Evolutionary conservation across 139 green algal species (phyloP), one percentile per base, ranked within the genome.

Genomic region (Chlamydomonas sp.): DNA sequence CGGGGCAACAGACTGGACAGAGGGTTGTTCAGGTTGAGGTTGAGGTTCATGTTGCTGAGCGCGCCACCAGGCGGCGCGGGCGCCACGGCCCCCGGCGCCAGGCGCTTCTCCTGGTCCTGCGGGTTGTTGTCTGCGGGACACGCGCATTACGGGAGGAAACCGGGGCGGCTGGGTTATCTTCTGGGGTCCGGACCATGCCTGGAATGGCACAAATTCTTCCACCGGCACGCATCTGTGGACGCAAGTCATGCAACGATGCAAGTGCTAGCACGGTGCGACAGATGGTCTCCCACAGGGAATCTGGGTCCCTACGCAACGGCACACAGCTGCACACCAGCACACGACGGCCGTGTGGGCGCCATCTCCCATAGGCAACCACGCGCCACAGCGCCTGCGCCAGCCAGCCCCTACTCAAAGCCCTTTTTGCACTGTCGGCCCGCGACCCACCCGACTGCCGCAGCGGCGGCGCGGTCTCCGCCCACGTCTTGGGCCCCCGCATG

Each of bases 391-490:
- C 72, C 16, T 4, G 18, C 72, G 15, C 5, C 61, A 17, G 15
- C 63, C 77, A 16, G 16, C 77, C 59, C 12, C 16, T 17, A 58
- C 77, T 16, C n/a, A 59, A 17, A 10, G 9, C 58, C 18, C 59
- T 49, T 1, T 59, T 59, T 1, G 8, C 72, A 20, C 72, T 5
- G 10, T 64, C 60, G 31, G 31, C 59, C 15, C 2, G 2, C 77
- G 15, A 60, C 80, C 17, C 57, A 85, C 80, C 80, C 58, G 66
- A 67, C 82, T 88, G 83, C 6, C 81, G 71, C 71, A 86, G 78
- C 75, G 82, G 88, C 63, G 83, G 82, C 20, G 88, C 88, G 16
- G 82, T 91, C 77, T 89, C 82, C 10, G 82, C 74, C 88, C 82
- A 89, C 16, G 73, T 84, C 77, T 91, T 91, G 61, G 75, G 75